Conservation (phyloP, 352 stramenopile species). For the Globisporangium cederbergense region DNA sequence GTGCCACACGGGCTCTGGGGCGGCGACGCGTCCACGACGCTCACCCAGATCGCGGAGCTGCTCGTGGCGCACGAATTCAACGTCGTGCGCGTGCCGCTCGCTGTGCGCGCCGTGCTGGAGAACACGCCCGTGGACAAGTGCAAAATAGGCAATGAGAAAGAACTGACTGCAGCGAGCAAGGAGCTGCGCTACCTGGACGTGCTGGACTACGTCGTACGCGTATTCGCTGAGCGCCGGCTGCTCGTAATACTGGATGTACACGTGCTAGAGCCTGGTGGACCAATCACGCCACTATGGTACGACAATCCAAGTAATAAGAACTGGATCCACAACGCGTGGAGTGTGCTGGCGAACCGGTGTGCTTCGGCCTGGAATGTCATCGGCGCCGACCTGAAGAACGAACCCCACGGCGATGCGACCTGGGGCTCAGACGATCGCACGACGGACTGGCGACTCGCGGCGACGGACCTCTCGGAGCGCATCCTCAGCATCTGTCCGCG, state of each 20-base stretch:
- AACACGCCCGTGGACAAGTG: slow-evolving; percentile 34
- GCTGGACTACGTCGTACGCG: slow-evolving; percentile 40
- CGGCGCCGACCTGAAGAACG: slow-evolving; percentile 54
- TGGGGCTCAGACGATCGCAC: slow-evolving; percentile 36
- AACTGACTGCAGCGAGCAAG: slow-evolving; percentile 21
- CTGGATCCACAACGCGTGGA: slow-evolving; percentile 32
- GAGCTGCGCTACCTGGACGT: slow-evolving; percentile 50
- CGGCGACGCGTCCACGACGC: slow-evolving; percentile 42
- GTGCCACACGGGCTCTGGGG: slow-evolving; percentile 62
- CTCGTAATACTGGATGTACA: slow-evolving; percentile 51
- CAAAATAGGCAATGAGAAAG: slow-evolving; percentile 43
- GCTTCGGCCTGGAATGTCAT: slow-evolving; percentile 40
- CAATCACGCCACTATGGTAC: slow-evolving; percentile 48
- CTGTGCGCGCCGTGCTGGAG: slow-evolving; percentile 34
- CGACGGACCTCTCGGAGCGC: slow-evolving; percentile 21
- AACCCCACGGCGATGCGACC: slow-evolving; percentile 43
- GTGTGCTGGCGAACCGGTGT: slow-evolving; percentile 32
- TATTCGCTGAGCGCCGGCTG: slow-evolving; percentile 27
- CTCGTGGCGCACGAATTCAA: slow-evolving; percentile 47
- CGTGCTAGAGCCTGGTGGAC: slow-evolving; percentile 33
- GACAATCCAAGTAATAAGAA: slow-evolving; percentile 21
- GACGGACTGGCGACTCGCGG: slow-evolving; percentile 50
- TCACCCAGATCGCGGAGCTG: slow-evolving; percentile 32
- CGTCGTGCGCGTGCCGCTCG: slow-evolving; percentile 45
- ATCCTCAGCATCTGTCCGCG: slow-evolving; percentile 29